Base-by-base conservation (phyloP, 169 alveolate species). In the Plasmodium malariae region DNA sequence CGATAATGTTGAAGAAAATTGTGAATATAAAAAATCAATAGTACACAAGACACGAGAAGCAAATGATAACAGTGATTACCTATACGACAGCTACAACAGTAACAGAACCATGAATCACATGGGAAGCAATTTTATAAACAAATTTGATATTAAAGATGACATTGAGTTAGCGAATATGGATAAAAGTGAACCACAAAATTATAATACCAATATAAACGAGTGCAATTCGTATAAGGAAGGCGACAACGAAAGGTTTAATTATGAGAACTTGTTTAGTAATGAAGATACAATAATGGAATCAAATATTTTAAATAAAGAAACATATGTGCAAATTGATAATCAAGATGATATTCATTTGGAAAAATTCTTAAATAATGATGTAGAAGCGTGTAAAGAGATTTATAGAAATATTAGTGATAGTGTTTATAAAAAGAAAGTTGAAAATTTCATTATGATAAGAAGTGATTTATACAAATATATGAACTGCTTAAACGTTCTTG, bases 401-500 rank as follows among this genome's bases (percentile, higher is more conserved):
- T 86, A 60, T 40, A 86, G 78, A 68, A 86, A 86, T 63, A 86
- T 86, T 55, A 86, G 78, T 86, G 92, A 86, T 57, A 86, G 37
- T 26, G 51, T 55, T n/a, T 86, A 69, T 86, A 86, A 86, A 70
- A 86, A 86, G 54, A 86, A 86, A 71, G 57, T 86, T 1, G 92
- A 86, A 59, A 86, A 86, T 55, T 69, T 86, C n/a, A 86, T 86
- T 57, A 86, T 69, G 92, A 36, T 86, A 55, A 68, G 92, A 62
- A 69, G 74, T 55, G 70, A 59, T 73, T 26, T 86, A 36, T 86
- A 86, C 57, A 86, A 86, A 86, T 86, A 86, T 48, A 86, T 86
- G 86, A 86, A 86, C 37, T 86, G 92, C 67, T 86, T 86, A 51
- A 86, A 86, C 57, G 92, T 86, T 1, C 68, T 86, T 34, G 92